Evolutionary conservation across 768 basidiomycete genomes (phyloP).

Genomic region (Trametes cubensis): DNA sequence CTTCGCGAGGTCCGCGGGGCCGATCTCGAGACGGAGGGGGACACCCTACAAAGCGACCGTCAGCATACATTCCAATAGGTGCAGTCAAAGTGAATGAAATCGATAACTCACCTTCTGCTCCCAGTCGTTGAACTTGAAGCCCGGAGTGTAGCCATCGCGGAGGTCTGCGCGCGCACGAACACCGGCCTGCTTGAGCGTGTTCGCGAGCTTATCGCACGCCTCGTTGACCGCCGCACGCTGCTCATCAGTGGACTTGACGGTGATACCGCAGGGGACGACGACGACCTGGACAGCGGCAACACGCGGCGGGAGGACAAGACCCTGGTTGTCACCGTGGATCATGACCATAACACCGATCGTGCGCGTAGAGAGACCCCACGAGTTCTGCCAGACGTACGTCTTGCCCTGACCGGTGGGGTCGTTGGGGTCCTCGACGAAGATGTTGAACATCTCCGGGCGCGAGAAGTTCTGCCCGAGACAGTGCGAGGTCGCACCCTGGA

Average conservation of each 20-base stretch:
- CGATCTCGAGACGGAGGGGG: constrained; percentile 95
- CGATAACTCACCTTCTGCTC: constrained; percentile 81
- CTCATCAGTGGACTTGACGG: constrained; percentile 75
- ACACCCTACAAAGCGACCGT: constrained; percentile 66
- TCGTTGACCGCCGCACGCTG: constrained; percentile 72
- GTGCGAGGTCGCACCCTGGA: constrained; percentile 97
- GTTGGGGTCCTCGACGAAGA: constrained; percentile 92
- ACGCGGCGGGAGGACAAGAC: constrained; percentile 93
- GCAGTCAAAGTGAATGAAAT: not conserved
- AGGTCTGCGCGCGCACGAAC: constrained; percentile 89
- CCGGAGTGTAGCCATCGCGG: constrained; percentile 95
- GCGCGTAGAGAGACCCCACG: constrained; percentile 96
- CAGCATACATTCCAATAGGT: not conserved
- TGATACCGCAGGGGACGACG: constrained; percentile 92
- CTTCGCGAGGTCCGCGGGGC: constrained; percentile 88
- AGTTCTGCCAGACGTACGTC: constrained; percentile 94
- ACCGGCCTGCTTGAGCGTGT: constrained; percentile 68
- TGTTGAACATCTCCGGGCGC: constrained; percentile 95
- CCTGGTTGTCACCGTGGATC: constrained; percentile 98
- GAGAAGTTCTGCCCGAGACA: constrained; percentile 99
- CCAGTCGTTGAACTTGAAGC: constrained; percentile 99
- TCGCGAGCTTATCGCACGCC: constrained; percentile 77
- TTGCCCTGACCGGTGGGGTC: constrained; percentile 69
- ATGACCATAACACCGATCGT: constrained; percentile 99
- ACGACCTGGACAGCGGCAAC: constrained; percentile 93